A percentile compares a stretch with the other conserved stretches of the same genome.
Conservation (phyloP, 768 basidiomycete genomes). For the Termitomyces sp. region DNA sequence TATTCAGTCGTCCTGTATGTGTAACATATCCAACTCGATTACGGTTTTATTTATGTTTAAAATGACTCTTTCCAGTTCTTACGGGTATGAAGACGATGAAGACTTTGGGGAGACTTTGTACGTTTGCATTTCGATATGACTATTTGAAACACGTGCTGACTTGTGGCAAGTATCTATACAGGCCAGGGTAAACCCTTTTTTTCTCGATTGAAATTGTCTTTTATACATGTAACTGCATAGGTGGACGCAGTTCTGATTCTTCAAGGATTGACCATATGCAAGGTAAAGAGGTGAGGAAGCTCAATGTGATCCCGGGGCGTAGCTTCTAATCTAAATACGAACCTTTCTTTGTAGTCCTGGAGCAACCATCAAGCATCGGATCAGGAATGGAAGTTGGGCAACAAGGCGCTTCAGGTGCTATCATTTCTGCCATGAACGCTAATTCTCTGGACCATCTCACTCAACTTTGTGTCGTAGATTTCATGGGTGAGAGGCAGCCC, state of each 20-base stretch:
- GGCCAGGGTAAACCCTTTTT: constrained; percentile 12
- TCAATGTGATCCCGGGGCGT: background rate
- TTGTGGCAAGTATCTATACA: constrained; percentile 15
- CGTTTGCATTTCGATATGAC: constrained; percentile 1
- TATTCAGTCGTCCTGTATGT: constrained; percentile 33
- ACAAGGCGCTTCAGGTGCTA: constrained; percentile 14
- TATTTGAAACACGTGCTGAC: background rate
- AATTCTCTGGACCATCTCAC: background rate
- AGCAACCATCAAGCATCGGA: constrained; percentile 27
- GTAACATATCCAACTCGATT: background rate
- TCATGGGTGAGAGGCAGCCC: constrained; percentile 23
- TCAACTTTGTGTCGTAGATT: constrained; percentile 13
- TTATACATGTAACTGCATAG: constrained; percentile 2
- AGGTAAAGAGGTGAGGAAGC: constrained; percentile 12
- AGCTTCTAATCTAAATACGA: background rate
- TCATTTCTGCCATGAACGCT: background rate
- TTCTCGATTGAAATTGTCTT: background rate
- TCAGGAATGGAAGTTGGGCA: constrained; percentile 17
- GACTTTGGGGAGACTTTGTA: constrained; percentile 33
- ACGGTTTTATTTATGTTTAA: background rate
- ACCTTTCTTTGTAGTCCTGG: constrained; percentile 13
- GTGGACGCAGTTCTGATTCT: constrained; percentile 11
- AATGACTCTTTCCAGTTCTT: constrained; percentile 16
- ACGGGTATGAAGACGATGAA: constrained; percentile 35
- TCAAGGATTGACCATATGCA: constrained; percentile 7